Evolutionary conservation across 1,139 yeast species (phyloP).

Genomic region (Zygosaccharomyces pseudobailii): DNA sequence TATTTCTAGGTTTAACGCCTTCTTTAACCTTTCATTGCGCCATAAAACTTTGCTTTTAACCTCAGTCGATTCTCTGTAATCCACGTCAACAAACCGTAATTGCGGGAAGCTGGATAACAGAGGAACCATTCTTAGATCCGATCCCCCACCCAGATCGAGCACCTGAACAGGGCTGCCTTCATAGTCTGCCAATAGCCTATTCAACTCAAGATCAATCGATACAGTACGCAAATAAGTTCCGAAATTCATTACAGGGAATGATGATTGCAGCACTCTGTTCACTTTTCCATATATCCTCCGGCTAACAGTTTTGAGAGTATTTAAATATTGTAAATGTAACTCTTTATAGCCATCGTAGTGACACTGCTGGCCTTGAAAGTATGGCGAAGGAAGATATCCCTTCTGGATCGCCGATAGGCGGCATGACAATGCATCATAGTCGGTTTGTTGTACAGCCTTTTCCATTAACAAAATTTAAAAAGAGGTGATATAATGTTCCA

Average conservation of each 20-base stretch:
- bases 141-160: conserved; percentile 89
- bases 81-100: conserved; percentile 64
- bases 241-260: conserved; percentile 73
- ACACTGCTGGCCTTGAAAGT: conserved; percentile 42
- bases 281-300: conserved; percentile 25
- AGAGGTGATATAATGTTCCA: neutral
- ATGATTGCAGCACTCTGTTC: conserved; percentile 35
- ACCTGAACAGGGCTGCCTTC: conserved; percentile 46
- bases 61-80: conserved; percentile 58
- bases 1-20: conserved; percentile 19
- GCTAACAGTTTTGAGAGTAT: conserved; percentile 18
- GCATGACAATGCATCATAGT: conserved; percentile 78
- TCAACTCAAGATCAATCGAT: conserved; percentile 54
- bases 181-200: conserved; percentile 42
- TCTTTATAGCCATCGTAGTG: conserved; percentile 20
- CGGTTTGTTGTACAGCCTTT: conserved; percentile 46
- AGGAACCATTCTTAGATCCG: conserved; percentile 62
- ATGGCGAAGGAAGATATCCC: conserved; percentile 53
- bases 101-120: conserved; percentile 23
- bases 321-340: conserved; percentile 22
- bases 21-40: conserved; percentile 21
- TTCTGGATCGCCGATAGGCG: conserved; percentile 53
- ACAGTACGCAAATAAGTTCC: conserved; percentile 78
- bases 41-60: conserved; percentile 50
- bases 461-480: conserved; percentile 16